Evolutionary conservation across 768 basidiomycete species (phyloP).

Genomic region (Nidularia pulvinata): DNA sequence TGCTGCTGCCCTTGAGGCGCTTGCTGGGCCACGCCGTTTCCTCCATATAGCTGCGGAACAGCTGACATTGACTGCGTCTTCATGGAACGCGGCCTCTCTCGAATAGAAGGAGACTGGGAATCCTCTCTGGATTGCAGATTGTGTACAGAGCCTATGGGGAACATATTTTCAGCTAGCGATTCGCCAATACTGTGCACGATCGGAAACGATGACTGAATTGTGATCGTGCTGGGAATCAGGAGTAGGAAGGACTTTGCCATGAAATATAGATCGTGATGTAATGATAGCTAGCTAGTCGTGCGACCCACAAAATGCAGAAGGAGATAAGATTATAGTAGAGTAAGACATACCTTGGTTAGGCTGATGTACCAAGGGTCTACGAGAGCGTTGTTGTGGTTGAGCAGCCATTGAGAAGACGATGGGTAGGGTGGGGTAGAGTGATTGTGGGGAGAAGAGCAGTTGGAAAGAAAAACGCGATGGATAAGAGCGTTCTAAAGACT

Average conservation of each 20-base stretch:
- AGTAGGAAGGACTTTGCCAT: conserved; percentile 5
- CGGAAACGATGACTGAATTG: conserved; percentile 10
- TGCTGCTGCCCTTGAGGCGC: conserved; percentile 37
- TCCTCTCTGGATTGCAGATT: conserved; percentile 40
- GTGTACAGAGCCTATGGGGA: conserved; percentile 37
- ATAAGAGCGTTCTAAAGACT: conserved; percentile 23
- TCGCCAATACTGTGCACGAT: conserved; percentile 9
- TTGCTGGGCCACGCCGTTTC: conserved; percentile 34
- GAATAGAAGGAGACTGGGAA: conserved; percentile 47
- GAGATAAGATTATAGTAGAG: conserved; percentile 9
- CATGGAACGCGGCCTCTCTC: conserved; percentile 48
- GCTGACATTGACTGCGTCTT: conserved; percentile 66
- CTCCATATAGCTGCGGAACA: conserved; percentile 45
- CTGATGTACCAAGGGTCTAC: conserved; percentile 50
- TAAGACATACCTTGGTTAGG: conserved; percentile 44
- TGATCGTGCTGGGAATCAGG: conserved; percentile 1
- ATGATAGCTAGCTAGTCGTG: too few species aligned
- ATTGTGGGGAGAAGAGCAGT: conserved; percentile 20
- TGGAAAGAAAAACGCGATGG: conserved; percentile 5
- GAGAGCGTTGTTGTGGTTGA: conserved; percentile 58
- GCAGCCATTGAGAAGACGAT: conserved; percentile 47
- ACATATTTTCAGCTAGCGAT: conserved; percentile 3
- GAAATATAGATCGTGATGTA: neutral
- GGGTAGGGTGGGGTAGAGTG: conserved; percentile 8
- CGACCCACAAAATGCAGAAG: neutral